A percentile compares a stretch with the other conserved stretches of the same genome.
These are phyloP conservation scores for Myriosclerotinia duriaeana DNA, from an alignment of 2,329 filamentous ascomycete genomes.

Conservation along the genomic window DNA sequence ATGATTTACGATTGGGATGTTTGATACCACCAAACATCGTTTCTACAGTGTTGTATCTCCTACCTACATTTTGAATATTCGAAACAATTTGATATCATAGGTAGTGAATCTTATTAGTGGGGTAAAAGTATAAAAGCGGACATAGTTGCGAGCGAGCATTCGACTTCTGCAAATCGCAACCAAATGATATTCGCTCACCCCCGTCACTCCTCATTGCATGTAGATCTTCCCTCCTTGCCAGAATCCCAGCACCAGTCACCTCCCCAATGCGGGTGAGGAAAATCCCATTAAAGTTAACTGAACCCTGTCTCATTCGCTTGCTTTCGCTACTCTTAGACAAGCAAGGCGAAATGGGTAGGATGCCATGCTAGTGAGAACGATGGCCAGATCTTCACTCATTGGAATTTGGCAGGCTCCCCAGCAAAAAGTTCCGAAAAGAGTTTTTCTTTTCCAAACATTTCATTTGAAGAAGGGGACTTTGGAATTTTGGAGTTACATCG, in stretches of 20 bases:
- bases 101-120: constrained; percentile 1
- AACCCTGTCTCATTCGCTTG: constrained; percentile 20
- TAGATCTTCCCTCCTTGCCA: constrained; percentile 14
- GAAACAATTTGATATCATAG: constrained; percentile 1
- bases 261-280: constrained; percentile 12
- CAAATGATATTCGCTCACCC: constrained; percentile 8
- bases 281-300: constrained; percentile 11
- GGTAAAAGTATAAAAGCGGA: background rate
- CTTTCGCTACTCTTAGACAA: constrained; percentile 23
- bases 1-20: constrained; percentile 17
- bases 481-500: constrained; percentile 23
- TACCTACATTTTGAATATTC: background rate
- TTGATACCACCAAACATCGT: background rate
- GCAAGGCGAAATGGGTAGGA: constrained; percentile 6
- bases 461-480: constrained; percentile 3
- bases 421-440: constrained; percentile 11
- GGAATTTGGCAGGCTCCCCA: background rate
- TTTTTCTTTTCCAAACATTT: constrained; percentile 1
- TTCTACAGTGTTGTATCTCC: background rate
- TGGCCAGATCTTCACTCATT: constrained; percentile 22
- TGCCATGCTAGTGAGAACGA: background rate
- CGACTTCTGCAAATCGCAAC: background rate
- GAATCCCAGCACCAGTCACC: background rate
- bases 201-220: background rate
- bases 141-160: background rate